Base-by-base conservation (phyloP, 306 rosid species). In the Bauhinia variegata region DNA sequence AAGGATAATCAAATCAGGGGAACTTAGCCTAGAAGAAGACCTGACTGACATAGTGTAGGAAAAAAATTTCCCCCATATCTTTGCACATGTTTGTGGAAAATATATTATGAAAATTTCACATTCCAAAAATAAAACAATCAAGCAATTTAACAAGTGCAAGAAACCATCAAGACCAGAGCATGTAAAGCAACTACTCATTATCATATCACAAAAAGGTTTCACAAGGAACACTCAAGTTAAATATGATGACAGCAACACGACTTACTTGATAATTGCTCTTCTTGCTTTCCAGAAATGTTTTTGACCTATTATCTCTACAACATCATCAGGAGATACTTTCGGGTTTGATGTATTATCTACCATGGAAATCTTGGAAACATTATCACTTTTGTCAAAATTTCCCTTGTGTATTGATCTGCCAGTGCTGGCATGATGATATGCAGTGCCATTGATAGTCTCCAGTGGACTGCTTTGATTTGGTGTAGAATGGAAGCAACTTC, bases 271-370 rank as follows among this genome's bases (percentile, higher is more conserved):
- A 63, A 95, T 95, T 51, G 80, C 97, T 76, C 76, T 90, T 82
- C 99, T 88, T 8, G 99, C 99, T 83, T 87, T 95, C 99, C 95
- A 91, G 78, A 95, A 95, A 77, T 82, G 96, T 70, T 88, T 86
- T 78, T 83, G 97, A 67, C 99, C 99, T 71, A 95, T 85, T 56
- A 91, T 59, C 68, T 79, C 95, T 7, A 85, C 97, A 55, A 88
- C 88, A 69, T 91, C 92, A 88, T 95, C 99, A 3, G 99, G 97
- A 79, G 88, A 81, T 54, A 95, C 10, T 54, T 78, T 79, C 33
- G 65, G 4, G 56, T 82, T 66, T 34, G 92, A 78, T 63, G 85
- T 33, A 67, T 84, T 70, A 78, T 86, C 95, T 52, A 88, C 78
- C 79, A 69, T 64, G 49, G 96, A 86, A 55, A 74, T 70, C 90